A percentile compares a stretch with the other conserved stretches of the same genome.
Evolutionary conservation across 2,329 filamentous ascomycete species (phyloP).

Genomic region (Alternaria conjuncta): DNA sequence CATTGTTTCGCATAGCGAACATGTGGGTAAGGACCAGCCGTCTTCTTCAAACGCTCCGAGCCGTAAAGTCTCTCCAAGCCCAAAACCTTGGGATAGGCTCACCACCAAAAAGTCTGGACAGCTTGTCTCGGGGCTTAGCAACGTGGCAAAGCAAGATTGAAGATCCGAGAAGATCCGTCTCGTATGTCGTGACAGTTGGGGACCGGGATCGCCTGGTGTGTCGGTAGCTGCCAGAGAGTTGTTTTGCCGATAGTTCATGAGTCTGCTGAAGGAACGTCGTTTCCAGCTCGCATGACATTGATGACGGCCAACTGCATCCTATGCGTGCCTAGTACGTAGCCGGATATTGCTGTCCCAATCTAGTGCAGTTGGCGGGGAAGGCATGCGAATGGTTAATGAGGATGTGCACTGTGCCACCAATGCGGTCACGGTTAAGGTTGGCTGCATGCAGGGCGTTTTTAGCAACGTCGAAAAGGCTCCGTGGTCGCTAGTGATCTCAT

Average conservation of each 20-base stretch:
- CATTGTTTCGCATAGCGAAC: conserved; percentile 16
- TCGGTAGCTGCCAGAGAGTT: conserved; percentile 4
- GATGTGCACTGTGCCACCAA: conserved; percentile 10
- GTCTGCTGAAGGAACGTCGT: conserved; percentile 3
- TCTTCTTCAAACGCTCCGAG: background rate
- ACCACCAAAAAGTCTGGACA: background rate
- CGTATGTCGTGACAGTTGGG: background rate
- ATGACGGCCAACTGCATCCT: conserved; percentile 9
- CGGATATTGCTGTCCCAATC: conserved; percentile 1
- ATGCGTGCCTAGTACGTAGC: background rate
- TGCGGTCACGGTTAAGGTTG: conserved; percentile 10
- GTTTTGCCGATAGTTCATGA: conserved; percentile 7
- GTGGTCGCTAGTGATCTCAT: conserved; percentile 1
- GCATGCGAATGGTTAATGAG: conserved; percentile 9
- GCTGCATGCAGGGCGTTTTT: conserved; percentile 12
- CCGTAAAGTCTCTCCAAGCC: background rate
- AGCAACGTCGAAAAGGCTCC: conserved; percentile 7
- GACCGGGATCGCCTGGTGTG: background rate
- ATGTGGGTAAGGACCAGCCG: conserved; percentile 10
- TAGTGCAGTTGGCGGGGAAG: conserved; percentile 9
- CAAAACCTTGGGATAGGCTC: background rate
- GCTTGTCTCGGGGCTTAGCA: background rate
- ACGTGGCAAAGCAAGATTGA: background rate
- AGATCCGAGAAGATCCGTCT: background rate
- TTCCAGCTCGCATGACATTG: conserved; percentile 6